phyloP scores from a whole-genome alignment of 2,329 filamentous ascomycete species.

The Fusarium protoensiforme region DNA sequence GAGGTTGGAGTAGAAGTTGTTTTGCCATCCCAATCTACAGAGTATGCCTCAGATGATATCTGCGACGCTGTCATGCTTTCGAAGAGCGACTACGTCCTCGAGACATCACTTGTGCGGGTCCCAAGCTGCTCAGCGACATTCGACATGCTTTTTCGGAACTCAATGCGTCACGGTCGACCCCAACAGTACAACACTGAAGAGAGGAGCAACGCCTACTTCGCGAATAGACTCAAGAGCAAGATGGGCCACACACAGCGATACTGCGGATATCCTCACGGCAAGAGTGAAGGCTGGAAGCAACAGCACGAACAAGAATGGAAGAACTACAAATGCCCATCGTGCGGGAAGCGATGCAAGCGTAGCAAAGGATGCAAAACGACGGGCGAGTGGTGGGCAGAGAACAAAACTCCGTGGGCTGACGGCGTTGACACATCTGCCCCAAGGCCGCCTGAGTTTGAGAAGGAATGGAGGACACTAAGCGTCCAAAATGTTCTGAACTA shows the following conservation, averaged over 20 bases:
- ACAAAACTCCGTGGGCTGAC: neutral
- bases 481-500: neutral
- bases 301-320: neutral
- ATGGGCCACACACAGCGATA: neutral
- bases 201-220: neutral
- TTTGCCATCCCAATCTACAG: neutral
- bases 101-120: neutral
- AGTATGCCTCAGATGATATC: neutral
- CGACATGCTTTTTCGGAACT: neutral
- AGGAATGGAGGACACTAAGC: neutral
- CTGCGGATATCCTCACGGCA: neutral
- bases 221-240: neutral
- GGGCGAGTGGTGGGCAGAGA: constrained; percentile 1
- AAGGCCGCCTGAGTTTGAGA: constrained; percentile 1
- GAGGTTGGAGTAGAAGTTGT: neutral
- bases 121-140: neutral
- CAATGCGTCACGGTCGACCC: neutral
- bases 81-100: neutral
- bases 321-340: constrained; percentile 12
- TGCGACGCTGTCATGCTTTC: neutral
- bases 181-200: neutral
- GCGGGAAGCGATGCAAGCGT: constrained; percentile 12
- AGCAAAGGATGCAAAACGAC: constrained; percentile 8
- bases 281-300: neutral
- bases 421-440: neutral